Percentiles rank a stretch among this genome's conserved stretches.
phyloP scores from a whole-genome alignment of 495 filamentous ascomycete species.

The Podospora pseudocomata region DNA sequence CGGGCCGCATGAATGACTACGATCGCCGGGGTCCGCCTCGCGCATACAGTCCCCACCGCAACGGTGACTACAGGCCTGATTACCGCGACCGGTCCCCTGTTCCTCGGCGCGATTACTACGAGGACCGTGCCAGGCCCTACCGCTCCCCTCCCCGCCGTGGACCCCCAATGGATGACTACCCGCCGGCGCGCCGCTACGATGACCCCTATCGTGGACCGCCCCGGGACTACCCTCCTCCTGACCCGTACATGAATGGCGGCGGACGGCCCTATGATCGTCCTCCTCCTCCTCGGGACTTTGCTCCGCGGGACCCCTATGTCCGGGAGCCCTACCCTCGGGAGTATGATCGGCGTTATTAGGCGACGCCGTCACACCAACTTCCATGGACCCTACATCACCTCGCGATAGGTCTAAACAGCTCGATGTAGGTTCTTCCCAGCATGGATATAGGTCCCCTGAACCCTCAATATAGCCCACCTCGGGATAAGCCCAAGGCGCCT shows the following conservation, averaged over 20 bases:
- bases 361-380: neutral
- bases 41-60: conserved; percentile 70
- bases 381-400: neutral
- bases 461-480: too few species aligned
- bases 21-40: conserved; percentile 74
- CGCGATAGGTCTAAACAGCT: neutral
- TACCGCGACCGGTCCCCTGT: conserved; percentile 82
- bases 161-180: conserved; percentile 73
- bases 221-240: conserved; percentile 59
- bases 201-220: conserved; percentile 51
- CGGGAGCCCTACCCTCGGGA: conserved; percentile 47
- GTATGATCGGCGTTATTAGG: conserved; percentile 47
- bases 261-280: conserved; percentile 52
- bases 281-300: conserved; percentile 51
- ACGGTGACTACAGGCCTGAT: conserved; percentile 54
- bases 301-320: conserved; percentile 51
- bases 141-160: conserved; percentile 69
- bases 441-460: too few species aligned
- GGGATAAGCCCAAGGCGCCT: too few species aligned
- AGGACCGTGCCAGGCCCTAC: conserved; percentile 67
- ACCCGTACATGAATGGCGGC: conserved; percentile 60
- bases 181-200: conserved; percentile 57
- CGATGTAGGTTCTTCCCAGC: neutral
- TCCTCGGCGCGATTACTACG: conserved; percentile 72
- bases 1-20: conserved; percentile 65